A percentile compares a stretch with the other conserved stretches of the same genome.
Conservation (phyloP, 345 rosid genomes). For the Geranium rotundifolium region DNA sequence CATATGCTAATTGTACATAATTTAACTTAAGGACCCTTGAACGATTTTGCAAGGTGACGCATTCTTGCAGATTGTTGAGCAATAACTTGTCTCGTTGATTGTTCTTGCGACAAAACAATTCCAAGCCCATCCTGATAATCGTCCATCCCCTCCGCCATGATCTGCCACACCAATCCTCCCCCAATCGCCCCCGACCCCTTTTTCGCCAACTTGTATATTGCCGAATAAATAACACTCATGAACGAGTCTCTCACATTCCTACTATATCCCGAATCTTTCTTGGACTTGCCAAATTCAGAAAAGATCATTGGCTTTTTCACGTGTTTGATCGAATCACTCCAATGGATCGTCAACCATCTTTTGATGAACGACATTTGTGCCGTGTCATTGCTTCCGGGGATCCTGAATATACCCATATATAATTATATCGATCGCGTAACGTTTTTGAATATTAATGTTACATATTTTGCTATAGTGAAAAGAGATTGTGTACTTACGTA, state of each 20-base stretch:
- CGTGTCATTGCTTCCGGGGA: slow-evolving; percentile 11
- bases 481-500: too few relatives aligned
- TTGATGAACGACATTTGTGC: slow-evolving; percentile 22
- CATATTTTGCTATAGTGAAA: too few relatives aligned
- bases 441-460: too few relatives aligned
- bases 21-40: too few relatives aligned
- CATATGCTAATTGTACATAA: too few relatives aligned
- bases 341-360: slow-evolving; percentile 28
- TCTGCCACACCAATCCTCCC: slow-evolving; percentile 41
- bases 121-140: slow-evolving; percentile 30
- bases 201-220: slow-evolving; percentile 18
- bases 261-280: slow-evolving; percentile 20
- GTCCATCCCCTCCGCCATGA: slow-evolving; percentile 27
- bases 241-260: slow-evolving; percentile 15
- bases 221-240: slow-evolving; percentile 16
- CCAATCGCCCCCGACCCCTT: slow-evolving; percentile 20
- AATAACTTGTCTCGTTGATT: slow-evolving; percentile 15
- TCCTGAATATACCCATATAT: slow-evolving; percentile 16
- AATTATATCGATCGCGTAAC: neutral
- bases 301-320: slow-evolving; percentile 34
- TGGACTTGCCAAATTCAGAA: slow-evolving; percentile 34
- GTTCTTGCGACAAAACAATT: slow-evolving; percentile 20
- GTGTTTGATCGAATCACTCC: slow-evolving; percentile 18
- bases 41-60: slow-evolving; percentile 19
- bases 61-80: slow-evolving; percentile 22